Percentiles rank a stretch among this genome's conserved stretches.
Conservation (phyloP, 208 protist genomes). For the Wallacemonas collosoma region DNA sequence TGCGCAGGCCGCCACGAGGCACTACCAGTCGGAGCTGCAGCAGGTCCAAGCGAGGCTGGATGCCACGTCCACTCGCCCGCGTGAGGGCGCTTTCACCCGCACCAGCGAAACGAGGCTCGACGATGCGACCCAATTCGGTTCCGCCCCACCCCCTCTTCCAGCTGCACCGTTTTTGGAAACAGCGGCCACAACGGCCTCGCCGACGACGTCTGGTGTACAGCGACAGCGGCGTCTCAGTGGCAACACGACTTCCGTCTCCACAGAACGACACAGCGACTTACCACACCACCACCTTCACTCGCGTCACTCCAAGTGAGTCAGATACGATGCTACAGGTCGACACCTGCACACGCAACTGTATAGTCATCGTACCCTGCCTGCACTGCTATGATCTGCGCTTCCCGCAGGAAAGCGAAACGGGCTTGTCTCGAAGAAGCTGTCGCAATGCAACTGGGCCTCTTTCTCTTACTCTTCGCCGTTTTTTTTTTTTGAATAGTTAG, state of each 20-base stretch:
- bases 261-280: not conserved
- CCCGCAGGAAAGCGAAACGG: no score
- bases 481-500: no score
- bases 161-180: constrained; percentile 10
- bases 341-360: constrained; percentile 33
- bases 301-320: constrained; percentile 39
- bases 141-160: constrained; percentile 32
- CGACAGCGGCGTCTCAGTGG: constrained; percentile 1
- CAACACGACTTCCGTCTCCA: not conserved
- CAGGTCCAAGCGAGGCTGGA: constrained; percentile 23
- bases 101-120: constrained; percentile 3
- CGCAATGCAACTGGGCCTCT: no score
- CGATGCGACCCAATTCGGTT: not conserved
- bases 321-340: constrained; percentile 33
- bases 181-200: not conserved
- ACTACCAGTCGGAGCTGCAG: constrained; percentile 60
- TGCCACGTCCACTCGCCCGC: not conserved
- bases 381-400: not conserved
- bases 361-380: no score
- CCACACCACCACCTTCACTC: constrained; percentile 33
- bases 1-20: constrained; percentile 52
- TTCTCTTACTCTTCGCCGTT: no score
- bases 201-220: constrained; percentile 11
- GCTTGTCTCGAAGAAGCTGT: no score
- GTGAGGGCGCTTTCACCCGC: constrained; percentile 7